phyloP scores from a whole-genome alignment of 2,329 filamentous ascomycete species.

The Cladorrhinum sp. region DNA sequence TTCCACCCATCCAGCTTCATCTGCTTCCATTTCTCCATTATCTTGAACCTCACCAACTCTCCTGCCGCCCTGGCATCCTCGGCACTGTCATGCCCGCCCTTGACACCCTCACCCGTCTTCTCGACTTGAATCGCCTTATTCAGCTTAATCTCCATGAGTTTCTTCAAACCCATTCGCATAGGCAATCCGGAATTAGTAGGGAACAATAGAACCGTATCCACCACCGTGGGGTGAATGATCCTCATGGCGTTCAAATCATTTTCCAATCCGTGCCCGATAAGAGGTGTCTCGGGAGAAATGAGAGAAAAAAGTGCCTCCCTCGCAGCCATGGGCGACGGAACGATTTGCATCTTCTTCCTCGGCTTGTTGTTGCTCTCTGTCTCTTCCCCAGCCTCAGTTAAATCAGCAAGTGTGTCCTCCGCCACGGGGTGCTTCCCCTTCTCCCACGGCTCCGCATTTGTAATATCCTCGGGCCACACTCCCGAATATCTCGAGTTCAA shows the following conservation, averaged over 20 bases:
- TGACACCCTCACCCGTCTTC: constrained; percentile 37
- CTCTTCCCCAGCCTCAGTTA: constrained; percentile 25
- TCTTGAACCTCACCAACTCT: constrained; percentile 72
- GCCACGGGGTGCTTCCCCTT: constrained; percentile 22
- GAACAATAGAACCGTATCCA: constrained; percentile 83
- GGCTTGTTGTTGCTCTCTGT: constrained; percentile 26
- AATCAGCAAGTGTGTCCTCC: neutral
- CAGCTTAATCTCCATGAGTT: constrained; percentile 67
- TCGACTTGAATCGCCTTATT: constrained; percentile 76
- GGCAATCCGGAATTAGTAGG: constrained; percentile 77
- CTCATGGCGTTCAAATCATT: constrained; percentile 88
- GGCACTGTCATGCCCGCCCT: constrained; percentile 80
- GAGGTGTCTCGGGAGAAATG: constrained; percentile 71
- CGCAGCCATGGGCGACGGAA: constrained; percentile 70
- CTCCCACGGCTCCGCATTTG: constrained; percentile 59
- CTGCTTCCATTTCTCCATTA: constrained; percentile 66
- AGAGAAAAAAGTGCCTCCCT: constrained; percentile 73
- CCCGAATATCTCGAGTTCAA: constrained; percentile 92
- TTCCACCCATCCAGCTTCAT: constrained; percentile 68
- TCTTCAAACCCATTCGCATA: constrained; percentile 71
- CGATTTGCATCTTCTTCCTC: constrained; percentile 60
- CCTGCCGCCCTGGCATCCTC: constrained; percentile 90
- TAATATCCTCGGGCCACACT: constrained; percentile 73
- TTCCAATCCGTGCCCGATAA: constrained; percentile 91
- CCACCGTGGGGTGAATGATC: constrained; percentile 77